Percentiles rank a stretch among this genome's conserved stretches.
phyloP scores from a whole-genome alignment of 768 basidiomycete species.

The Steccherinum ochraceum region DNA sequence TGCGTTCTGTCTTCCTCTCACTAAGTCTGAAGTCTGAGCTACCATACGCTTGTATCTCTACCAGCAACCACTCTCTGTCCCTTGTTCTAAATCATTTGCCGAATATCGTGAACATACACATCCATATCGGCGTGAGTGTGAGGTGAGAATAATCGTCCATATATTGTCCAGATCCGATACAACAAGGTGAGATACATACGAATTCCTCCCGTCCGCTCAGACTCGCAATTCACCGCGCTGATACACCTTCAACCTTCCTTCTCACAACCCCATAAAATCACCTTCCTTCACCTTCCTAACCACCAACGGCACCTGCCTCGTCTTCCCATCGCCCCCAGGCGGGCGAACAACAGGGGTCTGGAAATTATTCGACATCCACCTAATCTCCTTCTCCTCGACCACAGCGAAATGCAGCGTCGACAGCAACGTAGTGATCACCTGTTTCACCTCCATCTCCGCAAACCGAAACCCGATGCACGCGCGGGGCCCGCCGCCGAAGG shows the following conservation, averaged over 20 bases:
- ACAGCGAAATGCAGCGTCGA: slow-evolving; percentile 29
- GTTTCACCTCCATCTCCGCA: slow-evolving; percentile 14
- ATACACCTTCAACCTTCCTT: no score
- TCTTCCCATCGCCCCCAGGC: slow-evolving; percentile 27
- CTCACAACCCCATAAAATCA: slow-evolving; percentile 18
- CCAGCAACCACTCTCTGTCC: no score
- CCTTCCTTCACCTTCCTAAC: slow-evolving; percentile 20
- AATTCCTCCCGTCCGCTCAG: no score
- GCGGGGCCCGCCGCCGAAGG: not conserved
- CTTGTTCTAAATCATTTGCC: not conserved
- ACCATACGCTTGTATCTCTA: not conserved
- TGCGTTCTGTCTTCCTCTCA: no score
- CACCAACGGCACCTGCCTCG: slow-evolving; percentile 27
- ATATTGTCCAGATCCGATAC: no score
- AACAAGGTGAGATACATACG: no score
- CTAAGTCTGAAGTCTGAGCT: not conserved
- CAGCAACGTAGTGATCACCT: slow-evolving; percentile 29
- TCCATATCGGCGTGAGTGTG: no score
- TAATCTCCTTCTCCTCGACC: slow-evolving; percentile 28
- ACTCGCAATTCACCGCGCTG: no score
- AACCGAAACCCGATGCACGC: slow-evolving; percentile 6
- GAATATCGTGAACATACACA: no score
- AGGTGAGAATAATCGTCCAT: no score
- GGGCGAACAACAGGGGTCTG: slow-evolving; percentile 32
- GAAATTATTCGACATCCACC: slow-evolving; percentile 29